Conservation (phyloP, 139 green algal genomes). For the Pleodorina starrii region DNA sequence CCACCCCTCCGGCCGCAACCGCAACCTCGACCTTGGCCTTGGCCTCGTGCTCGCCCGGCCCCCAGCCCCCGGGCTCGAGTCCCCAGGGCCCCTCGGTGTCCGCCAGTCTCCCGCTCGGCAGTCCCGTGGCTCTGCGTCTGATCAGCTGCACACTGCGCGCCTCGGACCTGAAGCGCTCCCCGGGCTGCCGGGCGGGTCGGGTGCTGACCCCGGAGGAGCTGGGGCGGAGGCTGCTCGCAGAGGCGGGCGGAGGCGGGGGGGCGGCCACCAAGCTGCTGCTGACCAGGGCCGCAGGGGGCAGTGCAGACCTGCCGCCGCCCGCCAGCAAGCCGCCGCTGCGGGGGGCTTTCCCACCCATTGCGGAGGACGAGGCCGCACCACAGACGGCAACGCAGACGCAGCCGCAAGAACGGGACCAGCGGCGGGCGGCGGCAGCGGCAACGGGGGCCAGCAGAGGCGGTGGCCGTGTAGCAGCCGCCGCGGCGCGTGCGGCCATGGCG, state of each 20-base stretch:
- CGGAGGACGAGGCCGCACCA: conserved; percentile 16
- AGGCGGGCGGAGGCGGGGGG: neutral
- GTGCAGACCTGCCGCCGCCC: conserved; percentile 27
- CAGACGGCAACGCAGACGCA: too few relatives aligned
- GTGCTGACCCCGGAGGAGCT: conserved; percentile 29
- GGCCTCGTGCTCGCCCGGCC: too few relatives aligned
- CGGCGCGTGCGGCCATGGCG: too few relatives aligned
- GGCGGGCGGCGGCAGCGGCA: too few relatives aligned
- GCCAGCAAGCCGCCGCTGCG: neutral
- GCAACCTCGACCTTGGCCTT: too few relatives aligned
- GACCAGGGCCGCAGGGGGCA: neutral
- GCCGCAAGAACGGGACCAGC: neutral
- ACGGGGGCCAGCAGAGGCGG: too few relatives aligned
- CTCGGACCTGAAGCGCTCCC: conserved; percentile 1
- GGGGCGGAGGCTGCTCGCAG: neutral
- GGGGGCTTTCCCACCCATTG: conserved; percentile 17
- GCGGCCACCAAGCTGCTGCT: conserved; percentile 13
- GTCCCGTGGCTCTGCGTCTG: conserved; percentile 9
- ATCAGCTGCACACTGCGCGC: conserved; percentile 29
- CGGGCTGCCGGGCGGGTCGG: neutral
- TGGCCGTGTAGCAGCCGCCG: too few relatives aligned
- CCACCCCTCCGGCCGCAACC: too few relatives aligned
- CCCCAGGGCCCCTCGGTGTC: too few relatives aligned
- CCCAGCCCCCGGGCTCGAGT: too few relatives aligned
- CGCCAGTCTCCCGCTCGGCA: too few relatives aligned